Conservation (phyloP, 148 eudicot species). For the Hydrangea macrophylla region DNA sequence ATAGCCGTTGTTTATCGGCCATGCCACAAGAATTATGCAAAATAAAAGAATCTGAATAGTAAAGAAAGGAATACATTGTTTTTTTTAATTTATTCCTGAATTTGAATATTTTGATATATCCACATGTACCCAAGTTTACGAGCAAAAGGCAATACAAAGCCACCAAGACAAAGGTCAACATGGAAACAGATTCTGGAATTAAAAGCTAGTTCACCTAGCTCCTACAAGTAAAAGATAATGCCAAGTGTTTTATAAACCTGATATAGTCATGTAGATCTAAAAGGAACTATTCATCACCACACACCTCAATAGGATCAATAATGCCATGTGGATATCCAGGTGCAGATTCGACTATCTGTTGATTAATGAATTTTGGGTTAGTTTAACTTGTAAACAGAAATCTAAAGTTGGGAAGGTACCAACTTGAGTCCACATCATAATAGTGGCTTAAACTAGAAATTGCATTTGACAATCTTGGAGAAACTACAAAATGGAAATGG, state of each 20-base stretch:
- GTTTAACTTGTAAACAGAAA: slow-evolving; percentile 9
- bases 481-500: not conserved
- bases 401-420: not conserved
- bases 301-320: slow-evolving; percentile 87
- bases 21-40: no score
- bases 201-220: slow-evolving; percentile 79
- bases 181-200: slow-evolving; percentile 75
- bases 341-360: slow-evolving; percentile 94
- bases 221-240: slow-evolving; percentile 49
- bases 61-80: no score
- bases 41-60: no score
- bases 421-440: slow-evolving; percentile 3
- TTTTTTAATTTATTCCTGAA: no score
- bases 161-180: slow-evolving; percentile 98
- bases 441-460: slow-evolving; percentile 4
- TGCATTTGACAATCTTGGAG: not conserved
- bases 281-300: slow-evolving; percentile 7
- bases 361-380: slow-evolving; percentile 13
- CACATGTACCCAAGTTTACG: slow-evolving; percentile 80
- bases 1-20: no score
- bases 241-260: slow-evolving; percentile 8
- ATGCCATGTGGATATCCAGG: slow-evolving; percentile 98
- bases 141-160: slow-evolving; percentile 96
- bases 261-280: not conserved
- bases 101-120: no score